phyloP scores from a whole-genome alignment of 2,329 filamentous ascomycete species.

The Cercospora sojina region DNA sequence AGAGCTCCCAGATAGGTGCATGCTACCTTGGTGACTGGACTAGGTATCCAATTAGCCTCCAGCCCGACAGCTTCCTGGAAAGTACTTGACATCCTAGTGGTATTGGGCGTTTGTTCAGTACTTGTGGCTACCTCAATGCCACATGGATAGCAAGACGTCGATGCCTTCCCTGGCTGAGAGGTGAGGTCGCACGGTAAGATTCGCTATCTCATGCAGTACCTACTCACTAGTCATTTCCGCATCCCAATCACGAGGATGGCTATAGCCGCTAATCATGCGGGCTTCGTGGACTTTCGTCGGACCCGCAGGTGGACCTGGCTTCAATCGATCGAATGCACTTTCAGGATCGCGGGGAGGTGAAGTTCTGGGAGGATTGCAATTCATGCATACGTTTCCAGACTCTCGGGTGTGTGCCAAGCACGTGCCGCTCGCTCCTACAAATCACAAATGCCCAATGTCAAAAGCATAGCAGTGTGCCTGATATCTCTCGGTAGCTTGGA shows the following conservation, averaged over 20 bases:
- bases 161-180: neutral
- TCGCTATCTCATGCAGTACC: constrained; percentile 1
- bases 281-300: constrained; percentile 6
- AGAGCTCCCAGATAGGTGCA: neutral
- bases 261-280: constrained; percentile 5
- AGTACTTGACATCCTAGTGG: neutral
- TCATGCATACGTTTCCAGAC: neutral
- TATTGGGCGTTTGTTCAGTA: neutral
- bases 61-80: neutral
- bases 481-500: neutral
- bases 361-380: neutral
- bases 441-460: neutral
- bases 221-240: neutral
- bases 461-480: neutral
- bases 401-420: neutral
- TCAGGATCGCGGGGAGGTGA: neutral
- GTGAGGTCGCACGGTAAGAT: neutral
- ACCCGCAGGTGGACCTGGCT: neutral
- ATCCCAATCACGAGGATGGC: constrained; percentile 4
- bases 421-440: neutral
- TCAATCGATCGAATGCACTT: neutral
- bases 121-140: neutral
- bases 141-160: neutral
- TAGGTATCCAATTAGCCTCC: neutral
- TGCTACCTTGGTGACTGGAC: neutral